Base-by-base conservation (phyloP, 306 rosid species). In the Ormosia semicastrata region DNA sequence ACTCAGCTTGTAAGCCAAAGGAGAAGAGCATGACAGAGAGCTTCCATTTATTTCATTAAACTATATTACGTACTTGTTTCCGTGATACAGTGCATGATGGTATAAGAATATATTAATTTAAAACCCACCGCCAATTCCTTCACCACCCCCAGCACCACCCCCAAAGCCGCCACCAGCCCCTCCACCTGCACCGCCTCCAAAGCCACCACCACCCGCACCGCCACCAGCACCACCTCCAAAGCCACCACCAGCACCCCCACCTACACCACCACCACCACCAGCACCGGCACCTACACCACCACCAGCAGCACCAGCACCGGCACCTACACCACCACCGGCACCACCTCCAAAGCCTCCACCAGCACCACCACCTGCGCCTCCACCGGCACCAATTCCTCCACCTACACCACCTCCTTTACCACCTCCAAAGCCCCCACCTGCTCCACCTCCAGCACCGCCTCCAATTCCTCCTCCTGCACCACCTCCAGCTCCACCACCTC, bases 81-180 rank as follows among this genome's bases (percentile, higher is more conserved):
- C 68, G 47, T 64, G 34, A 72, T 74, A 33, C 73, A 60, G 14
- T 68, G 14, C 84, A 82, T 66, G 40, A 36, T 10, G 58, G 7
- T 56, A 33, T 34, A 17, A 52, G 9, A 5, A 11, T 8, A 33
- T 43, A 34, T 75, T 47, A 58, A 59, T 18, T 86, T 53, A 88
- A 76, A 86, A 81, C 2, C 85, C 86, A n/a, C 87, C 88, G 7
- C 91, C 91, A 0, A 41, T 73, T 3, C 77, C 73, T 0, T 32
- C 57, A 0, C 84, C 80, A 0, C 33, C 66, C 0, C 64, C 76
- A 0, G 0, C 18, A 0, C 80, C 76, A 0, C 62, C 77, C 8
- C 77, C 77, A 0, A 5, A 7, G 11, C 71, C 75, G 3, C 85
- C 87, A 2, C 68, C 71, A 0, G 41, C 66, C 0, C 50, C 73